These are phyloP conservation scores for Rhizopus sp. DNA, from an alignment of 371 early-diverging fungal species.

Conservation along the genomic window DNA sequence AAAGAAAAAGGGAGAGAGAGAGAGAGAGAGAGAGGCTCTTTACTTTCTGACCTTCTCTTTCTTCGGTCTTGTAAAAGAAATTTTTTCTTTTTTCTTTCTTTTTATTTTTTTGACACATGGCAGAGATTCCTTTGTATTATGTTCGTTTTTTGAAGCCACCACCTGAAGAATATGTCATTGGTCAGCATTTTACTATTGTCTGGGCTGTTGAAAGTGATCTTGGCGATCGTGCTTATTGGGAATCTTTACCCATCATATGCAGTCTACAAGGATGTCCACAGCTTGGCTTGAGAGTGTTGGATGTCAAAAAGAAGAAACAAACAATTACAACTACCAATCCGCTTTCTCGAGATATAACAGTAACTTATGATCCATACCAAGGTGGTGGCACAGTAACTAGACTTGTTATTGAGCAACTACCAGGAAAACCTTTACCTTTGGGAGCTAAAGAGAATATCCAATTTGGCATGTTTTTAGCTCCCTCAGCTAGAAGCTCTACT, in stretches of 20 bases:
- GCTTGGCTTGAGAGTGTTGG: constrained; percentile 15
- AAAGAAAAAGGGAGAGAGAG: too few species aligned
- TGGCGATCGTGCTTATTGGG: constrained; percentile 38
- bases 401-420: constrained; percentile 22
- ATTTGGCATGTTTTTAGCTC: constrained; percentile 15
- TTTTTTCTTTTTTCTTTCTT: too few species aligned
- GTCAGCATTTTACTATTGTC: constrained; percentile 44
- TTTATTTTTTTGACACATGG: neutral
- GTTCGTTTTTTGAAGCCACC: constrained; percentile 48
- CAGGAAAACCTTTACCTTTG: constrained; percentile 11
- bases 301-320: constrained; percentile 9
- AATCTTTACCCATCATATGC: constrained; percentile 22
- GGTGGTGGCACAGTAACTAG: constrained; percentile 36
- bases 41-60: too few species aligned
- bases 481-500: neutral
- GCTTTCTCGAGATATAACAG: constrained; percentile 7
- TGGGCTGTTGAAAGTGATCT: constrained; percentile 53
- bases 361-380: constrained; percentile 33
- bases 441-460: constrained; percentile 13
- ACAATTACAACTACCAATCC: neutral
- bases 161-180: constrained; percentile 25
- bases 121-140: constrained; percentile 27
- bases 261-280: constrained; percentile 15
- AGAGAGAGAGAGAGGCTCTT: too few species aligned
- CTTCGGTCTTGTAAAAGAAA: too few species aligned